Base-by-base conservation (phyloP, 176 grass and related monocot species). In the Pontederia paniculata region DNA sequence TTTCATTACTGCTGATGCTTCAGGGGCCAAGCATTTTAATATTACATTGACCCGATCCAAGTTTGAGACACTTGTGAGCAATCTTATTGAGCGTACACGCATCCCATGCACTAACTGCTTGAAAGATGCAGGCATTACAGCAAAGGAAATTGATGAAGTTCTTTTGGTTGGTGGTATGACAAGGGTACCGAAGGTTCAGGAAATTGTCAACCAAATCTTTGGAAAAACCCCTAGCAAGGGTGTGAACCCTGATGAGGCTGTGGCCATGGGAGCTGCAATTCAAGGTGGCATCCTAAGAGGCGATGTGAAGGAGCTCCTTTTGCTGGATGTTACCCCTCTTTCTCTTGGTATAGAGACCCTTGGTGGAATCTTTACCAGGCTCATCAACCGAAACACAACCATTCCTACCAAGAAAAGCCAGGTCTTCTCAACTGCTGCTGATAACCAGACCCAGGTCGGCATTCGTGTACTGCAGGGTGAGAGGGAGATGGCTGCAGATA, bases 381-480 rank as follows among this genome's bases (percentile, higher is more conserved):
- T 98, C 16, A 91, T 98, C 64, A 91, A 77, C 71, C 54, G 86
- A 59, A 98, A 98, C 78, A 98, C 83, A 15, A 98, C 93, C 45
- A 98, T 98, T 73, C 93, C 93, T 44, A 91, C 87, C 22, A 98
- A 91, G 80, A 98, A 98, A 69, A 98, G 93, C 19, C 87, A 98
- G 69, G 63, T 81, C 48, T 98, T 98, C 66, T 98, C 93, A 17
- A 98, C 93, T 23, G 60, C 42, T 9, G 60, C 44, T 25, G 60
- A 63, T 47, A 63, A 63, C 44, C 60, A 63, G 47, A 63, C 43
- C 12, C 60, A 63, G 44, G 60, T 63, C 1, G 60, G 43, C 1
- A 23, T 63, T 13, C 60, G 83, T 55, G 93, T 98, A 11, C 77
- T 98, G 56, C 93, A 98, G 74, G 93, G 93, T 59, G 93, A 98